Percentiles rank a stretch among this genome's conserved stretches.
Conservation (phyloP, 2,329 filamentous ascomycete species). For the Diaporthe sp. region DNA sequence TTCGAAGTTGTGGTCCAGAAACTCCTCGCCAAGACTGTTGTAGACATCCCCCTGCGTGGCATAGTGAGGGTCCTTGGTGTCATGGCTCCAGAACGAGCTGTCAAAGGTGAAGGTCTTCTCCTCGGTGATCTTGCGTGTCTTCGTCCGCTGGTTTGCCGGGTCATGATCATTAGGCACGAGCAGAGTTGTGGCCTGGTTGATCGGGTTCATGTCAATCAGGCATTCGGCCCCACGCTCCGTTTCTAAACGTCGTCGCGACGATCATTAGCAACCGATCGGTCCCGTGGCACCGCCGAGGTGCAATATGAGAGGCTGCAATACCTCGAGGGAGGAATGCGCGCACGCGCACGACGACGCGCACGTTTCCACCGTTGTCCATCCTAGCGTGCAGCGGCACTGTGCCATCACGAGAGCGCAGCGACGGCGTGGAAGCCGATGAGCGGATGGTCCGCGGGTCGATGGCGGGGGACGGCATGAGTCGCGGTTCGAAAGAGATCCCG, state of each 20-base stretch:
- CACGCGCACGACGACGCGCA: constrained; percentile 85
- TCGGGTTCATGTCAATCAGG: constrained; percentile 91
- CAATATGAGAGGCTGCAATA: constrained; percentile 51
- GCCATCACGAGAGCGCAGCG: constrained; percentile 79
- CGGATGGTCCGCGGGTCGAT: constrained; percentile 58
- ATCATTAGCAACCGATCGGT: constrained; percentile 30
- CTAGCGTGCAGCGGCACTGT: constrained; percentile 69
- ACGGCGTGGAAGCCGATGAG: constrained; percentile 84
- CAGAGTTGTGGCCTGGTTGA: constrained; percentile 87
- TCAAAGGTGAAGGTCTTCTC: constrained; percentile 97
- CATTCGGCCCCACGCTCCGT: constrained; percentile 85
- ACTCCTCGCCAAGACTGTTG: constrained; percentile 93
- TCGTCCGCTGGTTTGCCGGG: constrained; percentile 68
- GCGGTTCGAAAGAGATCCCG: constrained; percentile 57
- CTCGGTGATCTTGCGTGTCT: constrained; percentile 81
- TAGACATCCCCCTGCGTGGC: constrained; percentile 95
- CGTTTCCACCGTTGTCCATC: constrained; percentile 79
- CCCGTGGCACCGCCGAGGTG: constrained; percentile 22
- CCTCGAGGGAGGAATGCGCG: constrained; percentile 84
- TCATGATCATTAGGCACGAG: constrained; percentile 63
- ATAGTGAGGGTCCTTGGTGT: constrained; percentile 84
- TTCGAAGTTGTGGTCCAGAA: constrained; percentile 98
- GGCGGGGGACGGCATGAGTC: constrained; percentile 61
- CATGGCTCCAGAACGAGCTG: constrained; percentile 98
- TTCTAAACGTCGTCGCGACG: constrained; percentile 67